Evolutionary conservation across 2,329 filamentous ascomycete species (phyloP), one percentile per base, ranked within the genome.

Genomic region (Ambrosiella xylebori): DNA sequence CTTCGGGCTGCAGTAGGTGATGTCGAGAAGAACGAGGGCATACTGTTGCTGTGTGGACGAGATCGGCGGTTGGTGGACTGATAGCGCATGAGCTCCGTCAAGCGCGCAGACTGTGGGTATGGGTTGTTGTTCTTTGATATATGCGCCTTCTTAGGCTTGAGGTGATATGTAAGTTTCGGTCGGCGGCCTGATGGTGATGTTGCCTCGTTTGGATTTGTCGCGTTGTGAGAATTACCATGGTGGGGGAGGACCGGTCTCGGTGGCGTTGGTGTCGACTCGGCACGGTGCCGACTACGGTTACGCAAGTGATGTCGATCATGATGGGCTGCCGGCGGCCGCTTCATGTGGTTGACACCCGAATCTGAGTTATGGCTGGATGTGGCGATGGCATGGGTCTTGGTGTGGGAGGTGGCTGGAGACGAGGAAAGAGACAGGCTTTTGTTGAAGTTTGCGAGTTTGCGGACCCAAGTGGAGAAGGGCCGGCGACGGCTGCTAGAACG

Each of bases 381-480:
- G n/a, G 9, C 7, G 38, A 68, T 65, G 58, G 63, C 45, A 49
- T 63, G 4, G 27, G 27, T 27, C 27, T 27, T 59, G 53, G 58
- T 61, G 38, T 61, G 63, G 35, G 62, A 61, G 59, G 62, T 67
- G 70, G 65, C 67, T 69, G 59, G 65, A 70, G 64, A 47, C 75
- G 75, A 61, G 81, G 76, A 62, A 78, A 80, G 38, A 83, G 85
- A 3, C 82, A 83, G 58, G 74, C 37, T 57, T 13, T 56, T 76
- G 70, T 95, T 96, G 71, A 95, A 84, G 68, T 85, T 91, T 61
- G 89, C 84, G 59, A 97, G 80, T 66, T 90, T 90, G 76, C 90
- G 95, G 75, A 98, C 88, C 86, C 91, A 94, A 64, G 84, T 87
- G 52, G 90, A 81, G 68, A 97, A 97, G 27, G 90, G 91, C 63